Base-by-base conservation (phyloP, 345 rosid species). In the Carallia brachiata region DNA sequence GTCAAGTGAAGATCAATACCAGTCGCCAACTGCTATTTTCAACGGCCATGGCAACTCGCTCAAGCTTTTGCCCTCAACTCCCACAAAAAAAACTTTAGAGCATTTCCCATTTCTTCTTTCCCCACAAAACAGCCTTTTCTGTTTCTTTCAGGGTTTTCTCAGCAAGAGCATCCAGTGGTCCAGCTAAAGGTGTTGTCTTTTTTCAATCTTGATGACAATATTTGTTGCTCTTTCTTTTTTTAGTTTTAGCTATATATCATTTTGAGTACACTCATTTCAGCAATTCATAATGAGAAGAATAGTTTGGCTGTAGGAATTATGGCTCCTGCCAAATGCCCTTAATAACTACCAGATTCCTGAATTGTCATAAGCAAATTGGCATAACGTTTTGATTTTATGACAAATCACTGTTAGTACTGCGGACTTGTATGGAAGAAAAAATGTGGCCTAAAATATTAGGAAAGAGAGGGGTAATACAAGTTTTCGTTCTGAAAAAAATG, bases 51-150 rank as follows among this genome's bases (percentile, higher is more conserved):
- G 85, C 23, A 23, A 63, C 82, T 73, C 77, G 83, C 80, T 87
- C 90, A 10, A 75, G 80, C 78, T 89, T 87, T 68, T 82, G 84
- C 77, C 84, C 96, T 76, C 87, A 68, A 23, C 53, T 90, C 39
- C 80, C 97, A 58, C 23, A 16, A n/a, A 15, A 12, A 10, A 70
- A 69, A 52, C 61, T 84, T 80, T 59, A 71, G 70, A 77, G 55
- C 78, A 36, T 81, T 58, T 61, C 87, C 89, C 83, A 59, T 65
- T 71, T 71, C 80, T 65, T 70, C 75, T 66, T 70, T 75, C 57
- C 65, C 80, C 69, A 50, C 77, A 3, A 82, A 67, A 17, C 78
- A 82, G 10, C 53, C 23, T 23, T 76, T 68, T 44, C 73, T 36
- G 59, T 72, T 62, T 77, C 84, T 73, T 67, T 61, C 68, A 84